These are phyloP conservation scores for Cytospora paraplurivora DNA, from an alignment of 2,329 filamentous ascomycete species.

Conservation along the genomic window DNA sequence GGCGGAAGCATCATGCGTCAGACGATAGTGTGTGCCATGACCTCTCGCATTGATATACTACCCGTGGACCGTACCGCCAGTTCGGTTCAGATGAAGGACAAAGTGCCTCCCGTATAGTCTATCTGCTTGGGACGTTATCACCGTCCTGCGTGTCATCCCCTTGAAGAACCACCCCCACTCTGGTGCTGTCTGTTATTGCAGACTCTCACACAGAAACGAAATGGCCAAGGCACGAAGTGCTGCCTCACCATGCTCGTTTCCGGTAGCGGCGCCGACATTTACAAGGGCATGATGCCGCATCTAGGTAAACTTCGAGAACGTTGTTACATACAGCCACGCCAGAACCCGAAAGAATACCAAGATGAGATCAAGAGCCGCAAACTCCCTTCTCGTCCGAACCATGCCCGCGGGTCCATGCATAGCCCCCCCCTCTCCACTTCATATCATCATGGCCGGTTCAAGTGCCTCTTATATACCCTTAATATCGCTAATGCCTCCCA, in stretches of 20 bases:
- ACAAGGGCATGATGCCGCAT: background rate
- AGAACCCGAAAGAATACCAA: background rate
- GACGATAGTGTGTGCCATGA: constrained; percentile 11
- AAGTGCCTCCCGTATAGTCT: constrained; percentile 3
- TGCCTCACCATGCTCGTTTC: constrained; percentile 16
- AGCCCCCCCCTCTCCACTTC: constrained; percentile 13
- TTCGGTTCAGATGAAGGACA: constrained; percentile 22
- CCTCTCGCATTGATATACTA: background rate
- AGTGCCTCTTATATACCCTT: constrained; percentile 20
- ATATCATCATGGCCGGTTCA: constrained; percentile 13
- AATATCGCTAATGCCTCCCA: constrained; percentile 20
- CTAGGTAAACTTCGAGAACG: constrained; percentile 22
- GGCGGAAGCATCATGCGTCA: constrained; percentile 6
- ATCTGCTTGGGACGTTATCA: constrained; percentile 11
- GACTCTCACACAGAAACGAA: constrained; percentile 27
- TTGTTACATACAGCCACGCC: background rate
- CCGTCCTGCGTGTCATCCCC: constrained; percentile 10
- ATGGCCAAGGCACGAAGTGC: constrained; percentile 23
- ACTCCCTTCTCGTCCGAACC: constrained; percentile 6
- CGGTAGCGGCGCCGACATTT: constrained; percentile 11
- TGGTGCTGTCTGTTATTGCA: constrained; percentile 17
- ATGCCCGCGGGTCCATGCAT: constrained; percentile 6
- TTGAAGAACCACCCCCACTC: background rate
- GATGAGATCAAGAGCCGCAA: background rate
- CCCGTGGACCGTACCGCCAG: background rate